Conservation (phyloP, 352 stramenopile species). For the Globisporangium heterothallicum region DNA sequence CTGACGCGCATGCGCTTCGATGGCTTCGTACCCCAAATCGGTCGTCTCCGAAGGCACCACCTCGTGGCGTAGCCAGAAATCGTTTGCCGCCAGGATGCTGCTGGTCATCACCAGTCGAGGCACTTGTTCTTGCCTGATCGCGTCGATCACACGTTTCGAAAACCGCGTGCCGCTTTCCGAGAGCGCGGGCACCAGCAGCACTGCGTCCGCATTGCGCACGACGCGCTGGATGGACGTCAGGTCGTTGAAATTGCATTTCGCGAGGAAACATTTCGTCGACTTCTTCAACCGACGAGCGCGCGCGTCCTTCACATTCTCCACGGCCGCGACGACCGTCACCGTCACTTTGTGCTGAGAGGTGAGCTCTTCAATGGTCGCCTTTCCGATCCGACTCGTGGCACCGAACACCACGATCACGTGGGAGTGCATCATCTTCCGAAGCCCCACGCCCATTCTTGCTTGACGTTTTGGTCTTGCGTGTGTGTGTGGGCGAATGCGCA, state of each 20-base stretch:
- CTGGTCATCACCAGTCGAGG: constrained; percentile 57
- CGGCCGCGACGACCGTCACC: constrained; percentile 48
- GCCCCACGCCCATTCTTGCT: constrained; percentile 40
- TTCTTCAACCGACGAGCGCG: constrained; percentile 49
- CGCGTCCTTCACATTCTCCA: constrained; percentile 46
- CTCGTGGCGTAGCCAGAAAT: constrained; percentile 19
- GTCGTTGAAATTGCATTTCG: constrained; percentile 50
- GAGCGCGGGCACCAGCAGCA: constrained; percentile 58
- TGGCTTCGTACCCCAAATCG: constrained; percentile 45
- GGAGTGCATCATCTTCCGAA: constrained; percentile 53
- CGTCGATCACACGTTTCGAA: constrained; percentile 65
- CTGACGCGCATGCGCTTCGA: constrained; percentile 58
- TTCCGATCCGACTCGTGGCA: constrained; percentile 59
- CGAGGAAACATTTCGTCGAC: constrained; percentile 45
- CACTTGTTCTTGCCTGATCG: constrained; percentile 34
- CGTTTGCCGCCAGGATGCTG: constrained; percentile 48
- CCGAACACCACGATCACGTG: constrained; percentile 75
- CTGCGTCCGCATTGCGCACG: constrained; percentile 61
- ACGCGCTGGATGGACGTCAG: constrained; percentile 43
- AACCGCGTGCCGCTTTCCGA: constrained; percentile 55
- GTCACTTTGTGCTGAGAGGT: constrained; percentile 29
- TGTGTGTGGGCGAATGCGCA: background rate
- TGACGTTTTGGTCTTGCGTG: background rate
- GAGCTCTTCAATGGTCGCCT: constrained; percentile 47
- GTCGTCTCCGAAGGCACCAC: constrained; percentile 16